Conservation (phyloP, 352 stramenopile genomes). For the Pythium grandisporangium region DNA sequence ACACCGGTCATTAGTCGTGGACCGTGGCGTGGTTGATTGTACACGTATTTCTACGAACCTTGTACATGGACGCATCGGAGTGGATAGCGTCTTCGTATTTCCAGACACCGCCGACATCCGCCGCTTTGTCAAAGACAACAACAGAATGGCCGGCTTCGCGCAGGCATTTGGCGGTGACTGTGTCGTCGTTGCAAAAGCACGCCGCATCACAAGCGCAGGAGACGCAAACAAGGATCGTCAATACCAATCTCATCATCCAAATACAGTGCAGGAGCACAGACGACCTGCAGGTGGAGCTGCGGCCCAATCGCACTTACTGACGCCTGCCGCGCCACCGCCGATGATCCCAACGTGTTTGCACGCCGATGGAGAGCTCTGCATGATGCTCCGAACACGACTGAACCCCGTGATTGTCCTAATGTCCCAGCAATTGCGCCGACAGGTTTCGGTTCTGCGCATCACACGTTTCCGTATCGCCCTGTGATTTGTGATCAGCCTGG, state of each 20-base stretch:
- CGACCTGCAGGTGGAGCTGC: neutral
- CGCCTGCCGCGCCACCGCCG: slow-evolving; percentile 57
- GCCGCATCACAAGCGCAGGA: no score
- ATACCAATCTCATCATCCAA: slow-evolving; percentile 1
- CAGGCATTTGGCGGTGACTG: slow-evolving; percentile 69
- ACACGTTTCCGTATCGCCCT: neutral
- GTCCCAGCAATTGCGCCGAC: no score
- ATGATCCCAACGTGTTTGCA: slow-evolving; percentile 45
- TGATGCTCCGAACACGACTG: neutral
- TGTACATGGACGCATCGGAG: slow-evolving; percentile 57
- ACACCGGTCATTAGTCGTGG: neutral
- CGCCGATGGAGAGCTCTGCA: neutral
- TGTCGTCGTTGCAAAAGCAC: no score
- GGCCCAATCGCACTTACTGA: slow-evolving; percentile 38
- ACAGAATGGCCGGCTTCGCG: slow-evolving; percentile 56
- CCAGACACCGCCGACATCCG: slow-evolving; percentile 62
- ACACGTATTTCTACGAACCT: slow-evolving; percentile 21
- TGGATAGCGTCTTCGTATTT: slow-evolving; percentile 48
- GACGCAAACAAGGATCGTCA: neutral
- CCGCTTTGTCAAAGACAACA: slow-evolving; percentile 64
- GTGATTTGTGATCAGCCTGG: neutral
- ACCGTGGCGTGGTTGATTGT: no score
- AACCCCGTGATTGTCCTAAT: no score
- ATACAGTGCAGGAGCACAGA: neutral
- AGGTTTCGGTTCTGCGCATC: no score